Evolutionary conservation across 1,284 basidiomycete species (phyloP).

Genomic region (Sporisorium scitamineum): DNA sequence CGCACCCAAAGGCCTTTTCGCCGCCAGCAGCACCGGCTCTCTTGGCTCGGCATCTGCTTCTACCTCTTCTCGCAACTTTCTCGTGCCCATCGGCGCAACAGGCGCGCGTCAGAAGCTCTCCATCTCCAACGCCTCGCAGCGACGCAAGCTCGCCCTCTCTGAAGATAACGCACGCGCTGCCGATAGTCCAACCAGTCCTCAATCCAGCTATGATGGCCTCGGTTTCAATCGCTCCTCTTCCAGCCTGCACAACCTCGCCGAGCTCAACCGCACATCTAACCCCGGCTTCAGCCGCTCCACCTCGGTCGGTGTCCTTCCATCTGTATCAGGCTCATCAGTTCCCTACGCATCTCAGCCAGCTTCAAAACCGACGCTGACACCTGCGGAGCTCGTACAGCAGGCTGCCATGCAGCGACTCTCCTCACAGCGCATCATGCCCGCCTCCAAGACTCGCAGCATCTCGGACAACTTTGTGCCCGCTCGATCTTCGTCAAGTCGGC

Average conservation of each 20-base stretch:
- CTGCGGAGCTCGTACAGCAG: conserved; percentile 39
- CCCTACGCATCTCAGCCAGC: conserved; percentile 1
- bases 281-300: conserved; percentile 21
- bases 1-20: conserved; percentile 9
- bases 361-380: conserved; percentile 2
- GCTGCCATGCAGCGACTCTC: conserved; percentile 47
- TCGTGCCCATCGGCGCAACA: conserved; percentile 62
- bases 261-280: not conserved
- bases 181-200: conserved; percentile 1
- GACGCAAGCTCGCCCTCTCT: conserved; percentile 36
- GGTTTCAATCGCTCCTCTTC: conserved; percentile 29
- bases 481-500: conserved; percentile 5
- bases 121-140: conserved; percentile 55
- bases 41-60: conserved; percentile 18
- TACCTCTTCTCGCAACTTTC: conserved; percentile 53
- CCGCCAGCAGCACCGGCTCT: conserved; percentile 24
- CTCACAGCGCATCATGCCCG: conserved; percentile 35
- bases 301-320: conserved; percentile 6
- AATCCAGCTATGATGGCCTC: not conserved
- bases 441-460: conserved; percentile 9
- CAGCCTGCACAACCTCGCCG: conserved; percentile 17
- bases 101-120: conserved; percentile 63
- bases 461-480: conserved; percentile 17
- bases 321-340: not conserved
- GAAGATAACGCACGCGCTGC: conserved; percentile 32